These are phyloP conservation scores for Trametes polyzona DNA, from an alignment of 1,284 basidiomycete species.

Conservation along the genomic window DNA sequence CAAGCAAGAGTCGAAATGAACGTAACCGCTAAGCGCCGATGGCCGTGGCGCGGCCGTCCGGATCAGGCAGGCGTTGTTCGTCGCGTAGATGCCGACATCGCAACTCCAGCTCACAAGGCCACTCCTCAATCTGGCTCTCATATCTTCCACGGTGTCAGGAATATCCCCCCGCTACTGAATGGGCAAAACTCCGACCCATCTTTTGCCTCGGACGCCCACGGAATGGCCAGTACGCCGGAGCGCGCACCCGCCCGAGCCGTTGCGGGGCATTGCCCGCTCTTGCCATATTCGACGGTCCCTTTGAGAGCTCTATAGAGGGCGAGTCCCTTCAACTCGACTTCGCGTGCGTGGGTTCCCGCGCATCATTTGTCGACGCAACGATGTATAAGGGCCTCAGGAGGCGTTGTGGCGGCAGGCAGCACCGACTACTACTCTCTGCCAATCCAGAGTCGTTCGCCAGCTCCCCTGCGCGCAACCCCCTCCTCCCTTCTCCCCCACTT, in stretches of 20 bases:
- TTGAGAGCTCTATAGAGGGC: conserved; percentile 9
- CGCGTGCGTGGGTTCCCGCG: background rate
- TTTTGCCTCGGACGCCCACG: background rate
- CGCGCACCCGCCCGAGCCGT: background rate
- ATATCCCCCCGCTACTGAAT: background rate
- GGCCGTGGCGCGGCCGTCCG: background rate
- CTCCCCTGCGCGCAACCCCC: background rate
- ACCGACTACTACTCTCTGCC: conserved; percentile 1
- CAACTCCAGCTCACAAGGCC: conserved; percentile 9
- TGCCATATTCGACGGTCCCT: conserved; percentile 8
- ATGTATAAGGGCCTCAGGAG: conserved; percentile 7
- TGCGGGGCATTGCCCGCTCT: background rate
- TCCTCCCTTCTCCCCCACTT: conserved; percentile 1
- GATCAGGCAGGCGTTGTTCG: conserved; percentile 8
- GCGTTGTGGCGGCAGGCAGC: background rate
- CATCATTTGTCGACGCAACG: conserved; percentile 5
- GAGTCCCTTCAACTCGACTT: background rate
- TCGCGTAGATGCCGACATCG: conserved; percentile 6
- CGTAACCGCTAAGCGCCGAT: background rate
- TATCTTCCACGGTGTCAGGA: background rate
- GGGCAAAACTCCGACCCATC: background rate
- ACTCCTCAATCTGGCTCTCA: background rate
- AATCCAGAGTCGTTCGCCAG: background rate
- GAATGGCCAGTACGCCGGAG: background rate
- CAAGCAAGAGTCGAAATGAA: background rate